Conservation (phyloP, 352 stramenopile genomes). For the Globisporangium nodosum region DNA sequence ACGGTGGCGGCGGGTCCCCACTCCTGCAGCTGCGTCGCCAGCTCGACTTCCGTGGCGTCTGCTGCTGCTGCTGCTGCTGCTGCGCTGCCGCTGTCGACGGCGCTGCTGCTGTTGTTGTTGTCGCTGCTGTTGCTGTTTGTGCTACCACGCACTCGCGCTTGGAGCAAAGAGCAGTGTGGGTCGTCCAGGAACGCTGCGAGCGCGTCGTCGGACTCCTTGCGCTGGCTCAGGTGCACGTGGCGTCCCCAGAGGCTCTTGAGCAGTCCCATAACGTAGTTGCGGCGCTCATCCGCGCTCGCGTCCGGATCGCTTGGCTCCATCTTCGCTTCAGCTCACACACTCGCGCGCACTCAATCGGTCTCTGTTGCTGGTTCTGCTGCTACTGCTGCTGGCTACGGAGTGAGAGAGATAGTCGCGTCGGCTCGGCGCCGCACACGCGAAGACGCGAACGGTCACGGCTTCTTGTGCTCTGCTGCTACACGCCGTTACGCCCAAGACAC, state of each 20-base stretch:
- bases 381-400: neutral
- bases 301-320: constrained; percentile 33
- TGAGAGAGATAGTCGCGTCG: neutral
- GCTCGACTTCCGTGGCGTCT: constrained; percentile 7
- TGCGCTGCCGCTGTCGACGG: neutral
- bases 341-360: neutral
- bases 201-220: constrained; percentile 40
- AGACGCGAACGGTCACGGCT: neutral
- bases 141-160: constrained; percentile 25
- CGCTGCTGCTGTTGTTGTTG: constrained; percentile 11
- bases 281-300: constrained; percentile 33
- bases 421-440: neutral
- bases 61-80: constrained; percentile 11
- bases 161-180: constrained; percentile 47
- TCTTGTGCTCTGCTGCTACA: neutral
- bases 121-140: constrained; percentile 9
- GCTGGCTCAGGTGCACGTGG: constrained; percentile 25
- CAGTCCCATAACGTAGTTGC: constrained; percentile 51
- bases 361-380: neutral
- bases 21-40: constrained; percentile 27
- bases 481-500: neutral
- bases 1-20: neutral
- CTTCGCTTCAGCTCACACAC: neutral
- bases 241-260: constrained; percentile 61
- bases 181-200: constrained; percentile 71